Base-by-base conservation (phyloP, 768 basidiomycete genomes). In the Boletus speciosus region DNA sequence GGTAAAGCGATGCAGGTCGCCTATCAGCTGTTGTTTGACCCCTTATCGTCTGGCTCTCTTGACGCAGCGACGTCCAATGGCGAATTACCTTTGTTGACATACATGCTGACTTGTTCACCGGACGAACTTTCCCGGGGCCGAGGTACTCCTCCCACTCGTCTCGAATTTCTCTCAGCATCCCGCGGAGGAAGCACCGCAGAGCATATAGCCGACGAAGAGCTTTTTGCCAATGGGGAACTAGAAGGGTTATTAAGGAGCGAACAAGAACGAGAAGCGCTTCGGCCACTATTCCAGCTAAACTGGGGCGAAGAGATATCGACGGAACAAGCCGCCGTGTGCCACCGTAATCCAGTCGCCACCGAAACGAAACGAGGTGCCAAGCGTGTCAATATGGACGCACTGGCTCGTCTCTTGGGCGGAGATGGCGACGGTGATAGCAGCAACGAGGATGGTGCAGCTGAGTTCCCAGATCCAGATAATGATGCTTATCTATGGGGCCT, bases 201-300 rank as follows among this genome's bases (percentile, higher is more conserved):
- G 23, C 70, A 76, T 21, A 81, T 92, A 19, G 57, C 61, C 2
- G 90, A 93, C 55, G 84, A 88, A 8, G 90, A 91, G 54, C 71
- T 92, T 23, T 89, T 92, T 55, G 78, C 71, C 4, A 77, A 81
- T 31, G 85, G 82, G 3, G 90, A 92, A 66, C 66, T 88, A 27
- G 88, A 90, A 50, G 76, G 72, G 19, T 49, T 88, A 29, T 58
- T 88, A 21, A 72, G 90, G 51, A 71, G 61, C 43, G 73, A 80
- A 32, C 77, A 74, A 21, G 85, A 90, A 65, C 74, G 74, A 15
- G 70, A 73, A 47, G 69, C 72, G 2, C 65, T 88, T 55, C 63
- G 65, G 39, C 61, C 64, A 10, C 51, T 72, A 12, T 68, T 76
- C 29, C 61, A 67, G 29, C 64, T 76, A 42, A 71, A 70, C 15